Percentiles rank a stretch among this genome's conserved stretches.
These are phyloP conservation scores for Ramaria sp. DNA, from an alignment of 768 basidiomycete genomes.

Conservation along the genomic window DNA sequence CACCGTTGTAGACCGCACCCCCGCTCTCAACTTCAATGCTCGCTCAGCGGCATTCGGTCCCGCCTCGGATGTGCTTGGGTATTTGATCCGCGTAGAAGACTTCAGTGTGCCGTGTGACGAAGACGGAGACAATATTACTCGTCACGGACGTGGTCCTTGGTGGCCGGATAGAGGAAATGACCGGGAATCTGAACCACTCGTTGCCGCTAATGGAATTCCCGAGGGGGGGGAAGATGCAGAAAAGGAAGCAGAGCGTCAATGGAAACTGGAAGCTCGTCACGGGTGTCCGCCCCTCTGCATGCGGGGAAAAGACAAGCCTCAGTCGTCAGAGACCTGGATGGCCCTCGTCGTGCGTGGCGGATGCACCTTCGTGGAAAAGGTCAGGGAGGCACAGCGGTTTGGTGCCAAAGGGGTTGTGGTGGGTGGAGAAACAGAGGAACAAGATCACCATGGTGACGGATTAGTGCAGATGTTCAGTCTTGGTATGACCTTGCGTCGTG, in stretches of 20 bases:
- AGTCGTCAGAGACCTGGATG: slow-evolving; percentile 68
- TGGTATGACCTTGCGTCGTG: slow-evolving; percentile 33
- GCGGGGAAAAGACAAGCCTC: slow-evolving; percentile 42
- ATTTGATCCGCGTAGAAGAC: slow-evolving; percentile 38
- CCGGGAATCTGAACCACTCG: not conserved
- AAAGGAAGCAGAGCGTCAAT: not conserved
- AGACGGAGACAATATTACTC: not conserved
- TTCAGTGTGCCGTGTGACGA: slow-evolving; percentile 6
- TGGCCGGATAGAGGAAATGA: not conserved
- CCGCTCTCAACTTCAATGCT: slow-evolving; percentile 58
- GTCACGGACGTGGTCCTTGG: not conserved
- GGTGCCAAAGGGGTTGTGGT: slow-evolving; percentile 90
- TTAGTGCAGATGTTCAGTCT: slow-evolving; percentile 90
- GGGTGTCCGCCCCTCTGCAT: slow-evolving; percentile 66
- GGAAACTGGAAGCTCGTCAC: slow-evolving; percentile 27
- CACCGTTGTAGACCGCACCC: slow-evolving; percentile 65
- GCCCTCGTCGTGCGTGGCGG: slow-evolving; percentile 83
- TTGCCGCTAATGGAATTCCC: not conserved
- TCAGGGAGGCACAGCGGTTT: slow-evolving; percentile 33
- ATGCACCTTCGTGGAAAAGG: slow-evolving; percentile 90
- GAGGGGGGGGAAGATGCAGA: not conserved
- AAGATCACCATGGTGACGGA: slow-evolving; percentile 57
- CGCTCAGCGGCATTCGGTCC: slow-evolving; percentile 69
- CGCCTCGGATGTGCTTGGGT: slow-evolving; percentile 58
- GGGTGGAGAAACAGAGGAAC: slow-evolving; percentile 64